Conservation (phyloP, 306 rosid species). For the Pyrus betulifolia region DNA sequence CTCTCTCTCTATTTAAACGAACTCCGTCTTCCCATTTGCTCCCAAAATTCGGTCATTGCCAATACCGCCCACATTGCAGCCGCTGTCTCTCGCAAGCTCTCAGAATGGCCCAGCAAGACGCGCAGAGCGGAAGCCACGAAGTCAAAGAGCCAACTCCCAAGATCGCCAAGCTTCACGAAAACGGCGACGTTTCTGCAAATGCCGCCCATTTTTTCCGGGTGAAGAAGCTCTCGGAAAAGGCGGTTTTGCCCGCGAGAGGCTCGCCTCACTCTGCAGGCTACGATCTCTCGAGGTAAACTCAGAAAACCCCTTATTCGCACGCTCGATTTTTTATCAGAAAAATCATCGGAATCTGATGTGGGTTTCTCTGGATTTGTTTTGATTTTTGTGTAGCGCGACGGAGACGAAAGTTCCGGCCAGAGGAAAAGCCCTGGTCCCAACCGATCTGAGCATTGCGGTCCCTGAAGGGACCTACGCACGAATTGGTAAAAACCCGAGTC, state of each 20-base stretch:
- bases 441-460: conserved; percentile 64
- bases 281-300: conserved; percentile 60
- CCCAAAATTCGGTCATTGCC: background rate
- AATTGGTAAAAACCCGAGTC: conserved; percentile 32
- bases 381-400: conserved; percentile 29
- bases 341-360: background rate
- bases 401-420: conserved; percentile 60
- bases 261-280: conserved; percentile 81
- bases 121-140: conserved; percentile 24
- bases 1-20: conserved; percentile 19
- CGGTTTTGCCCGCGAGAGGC: conserved; percentile 62
- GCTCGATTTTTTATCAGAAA: accelerated
- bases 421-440: conserved; percentile 64
- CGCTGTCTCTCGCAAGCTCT: background rate
- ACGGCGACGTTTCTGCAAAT: conserved; percentile 8
- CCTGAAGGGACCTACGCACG: conserved; percentile 80
- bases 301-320: background rate
- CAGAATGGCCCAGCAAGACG: conserved; percentile 31
- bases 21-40: background rate
- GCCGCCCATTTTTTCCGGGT: conserved; percentile 28
- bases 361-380: background rate
- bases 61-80: background rate
- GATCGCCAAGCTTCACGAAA: conserved; percentile 37
- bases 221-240: conserved; percentile 70
- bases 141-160: conserved; percentile 29